Conservation (phyloP, 1,284 basidiomycete species). For the Neonothopanus nambi region DNA sequence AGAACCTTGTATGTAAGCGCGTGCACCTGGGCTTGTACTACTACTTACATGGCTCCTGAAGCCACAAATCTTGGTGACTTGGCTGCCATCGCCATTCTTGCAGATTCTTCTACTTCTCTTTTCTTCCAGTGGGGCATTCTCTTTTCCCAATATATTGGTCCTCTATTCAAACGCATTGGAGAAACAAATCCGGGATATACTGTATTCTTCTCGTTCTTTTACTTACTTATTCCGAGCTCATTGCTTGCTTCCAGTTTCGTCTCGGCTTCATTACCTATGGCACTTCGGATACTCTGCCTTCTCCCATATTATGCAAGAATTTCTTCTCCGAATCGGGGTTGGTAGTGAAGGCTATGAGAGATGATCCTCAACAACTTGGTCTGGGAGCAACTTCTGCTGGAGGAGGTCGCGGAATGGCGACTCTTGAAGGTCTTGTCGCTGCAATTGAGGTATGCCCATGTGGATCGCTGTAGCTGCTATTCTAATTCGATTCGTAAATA, state of each 20-base stretch:
- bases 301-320: conserved; percentile 54
- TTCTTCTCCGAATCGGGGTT: conserved; percentile 49
- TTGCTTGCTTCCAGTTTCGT: conserved; percentile 40
- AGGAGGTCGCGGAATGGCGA: conserved; percentile 58
- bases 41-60: too few species aligned
- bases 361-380: conserved; percentile 46
- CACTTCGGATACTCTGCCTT: conserved; percentile 41
- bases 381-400: conserved; percentile 52
- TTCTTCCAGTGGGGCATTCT: too few species aligned
- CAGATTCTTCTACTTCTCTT: too few species aligned
- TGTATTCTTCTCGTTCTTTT: too few species aligned
- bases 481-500: conserved; percentile 24
- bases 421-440: conserved; percentile 69
- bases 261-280: conserved; percentile 52
- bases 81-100: too few species aligned
- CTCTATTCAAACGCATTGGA: too few species aligned
- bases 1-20: too few species aligned
- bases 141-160: too few species aligned
- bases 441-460: conserved; percentile 59
- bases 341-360: conserved; percentile 44
- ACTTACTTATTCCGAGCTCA: conserved; percentile 1
- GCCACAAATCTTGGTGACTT: too few species aligned
- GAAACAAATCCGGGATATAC: too few species aligned
- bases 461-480: neutral
- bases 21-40: too few species aligned